Evolutionary conservation across 441 rosid genomes (phyloP), one percentile per base, ranked within the genome.

Genomic region (Bocquillonia castaneifolia): DNA sequence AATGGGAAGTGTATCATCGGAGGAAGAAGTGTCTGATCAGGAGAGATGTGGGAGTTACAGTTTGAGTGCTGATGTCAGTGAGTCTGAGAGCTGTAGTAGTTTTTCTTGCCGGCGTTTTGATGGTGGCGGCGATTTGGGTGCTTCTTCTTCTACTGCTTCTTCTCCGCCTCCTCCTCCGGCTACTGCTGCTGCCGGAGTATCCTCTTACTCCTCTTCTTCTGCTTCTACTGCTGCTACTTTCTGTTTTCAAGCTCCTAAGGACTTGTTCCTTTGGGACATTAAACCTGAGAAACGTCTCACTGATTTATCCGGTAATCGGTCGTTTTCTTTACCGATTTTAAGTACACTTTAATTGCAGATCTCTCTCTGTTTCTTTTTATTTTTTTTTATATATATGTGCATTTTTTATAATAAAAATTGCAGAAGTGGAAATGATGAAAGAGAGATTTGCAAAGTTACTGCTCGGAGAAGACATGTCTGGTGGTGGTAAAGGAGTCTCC

Each of bases 381-480:
- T 29, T 18, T 39, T 23, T 56, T 26, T 28, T 14, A 5, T 66
- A 57, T 50, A 37, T 50, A 45, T 15, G 9, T 18, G 61, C 5
- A 13, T 20, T 28, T 22, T 54, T 32, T 2, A n/a, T 17, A 17
- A 0, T 6, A 31, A 12, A 62, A n/a, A 1, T 37, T 64, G 72
- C 63, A 91, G 97, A 91, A 72, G 75, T 84, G 66, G 99, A 91
- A 79, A 84, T 91, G 97, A 91, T 94, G 99, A 94, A 88, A 74
- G 97, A 91, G 81, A 88, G 97, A 82, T 94, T 90, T 69, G 96
- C 97, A 2, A 94, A 94, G 88, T 87, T 94, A 55, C 93, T 94
- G 55, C 75, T 93, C 1, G 99, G 99, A 58, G 99, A 93, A 66
- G 99, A 93, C 77, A 93, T 93, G 99, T 93, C 99, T 13, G 99